Evolutionary conservation across 495 filamentous ascomycete species (phyloP).

Genomic region (Penicillium canescens): DNA sequence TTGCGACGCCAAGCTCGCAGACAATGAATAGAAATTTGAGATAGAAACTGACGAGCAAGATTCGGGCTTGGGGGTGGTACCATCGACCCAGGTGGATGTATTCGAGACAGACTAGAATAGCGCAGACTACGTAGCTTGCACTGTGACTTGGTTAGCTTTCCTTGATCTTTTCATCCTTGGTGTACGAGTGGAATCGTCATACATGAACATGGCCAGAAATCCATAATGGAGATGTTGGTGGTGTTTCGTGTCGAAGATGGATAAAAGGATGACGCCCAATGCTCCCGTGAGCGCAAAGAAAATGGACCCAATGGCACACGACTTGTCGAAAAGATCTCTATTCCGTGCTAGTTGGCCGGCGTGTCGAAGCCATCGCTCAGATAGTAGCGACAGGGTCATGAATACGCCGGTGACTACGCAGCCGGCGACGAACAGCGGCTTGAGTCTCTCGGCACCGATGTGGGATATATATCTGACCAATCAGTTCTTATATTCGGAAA

Average conservation of each 20-base stretch:
- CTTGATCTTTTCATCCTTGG: background rate
- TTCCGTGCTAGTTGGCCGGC: conserved; percentile 64
- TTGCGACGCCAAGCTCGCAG: conserved; percentile 66
- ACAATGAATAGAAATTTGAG: conserved; percentile 74
- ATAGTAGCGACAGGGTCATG: conserved; percentile 71
- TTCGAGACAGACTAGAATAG: conserved; percentile 75
- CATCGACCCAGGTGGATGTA: conserved; percentile 72
- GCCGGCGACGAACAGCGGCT: conserved; percentile 79
- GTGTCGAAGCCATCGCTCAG: conserved; percentile 75
- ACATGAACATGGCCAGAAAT: conserved; percentile 77
- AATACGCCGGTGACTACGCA: conserved; percentile 69
- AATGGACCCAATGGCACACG: conserved; percentile 62
- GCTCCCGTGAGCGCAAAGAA: conserved; percentile 69
- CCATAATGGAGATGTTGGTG: conserved; percentile 63
- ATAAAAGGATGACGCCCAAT: conserved; percentile 67
- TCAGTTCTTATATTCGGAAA: background rate
- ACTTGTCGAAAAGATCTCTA: conserved; percentile 58
- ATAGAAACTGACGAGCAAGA: conserved; percentile 71
- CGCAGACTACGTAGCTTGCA: conserved; percentile 60
- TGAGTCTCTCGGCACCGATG: conserved; percentile 65
- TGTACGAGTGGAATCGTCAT: conserved; percentile 17
- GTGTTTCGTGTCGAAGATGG: conserved; percentile 70
- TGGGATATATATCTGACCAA: conserved; percentile 59
- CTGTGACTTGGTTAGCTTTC: background rate
- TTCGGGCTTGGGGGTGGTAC: conserved; percentile 57